phyloP scores from a whole-genome alignment of 2,329 filamentous ascomycete species.

The Penicillium sp. region DNA sequence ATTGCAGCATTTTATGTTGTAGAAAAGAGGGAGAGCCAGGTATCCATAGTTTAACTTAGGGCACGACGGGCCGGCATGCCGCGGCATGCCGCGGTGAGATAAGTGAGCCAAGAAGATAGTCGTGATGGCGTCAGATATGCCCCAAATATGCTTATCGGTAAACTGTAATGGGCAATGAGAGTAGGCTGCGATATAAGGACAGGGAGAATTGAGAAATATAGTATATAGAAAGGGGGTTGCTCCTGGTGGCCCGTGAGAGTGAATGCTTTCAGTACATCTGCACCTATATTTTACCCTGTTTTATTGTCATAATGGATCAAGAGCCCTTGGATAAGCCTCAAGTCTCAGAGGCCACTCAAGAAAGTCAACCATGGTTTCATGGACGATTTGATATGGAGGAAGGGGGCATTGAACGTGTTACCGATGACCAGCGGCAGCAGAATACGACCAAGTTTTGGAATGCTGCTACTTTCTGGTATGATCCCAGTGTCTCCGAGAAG shows the following conservation, averaged over 20 bases:
- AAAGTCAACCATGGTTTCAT: conserved; percentile 11
- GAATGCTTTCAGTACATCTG: background rate
- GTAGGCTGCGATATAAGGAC: background rate
- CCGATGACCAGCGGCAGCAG: conserved; percentile 20
- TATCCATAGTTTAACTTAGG: conserved; percentile 5
- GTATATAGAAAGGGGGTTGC: background rate
- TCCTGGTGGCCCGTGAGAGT: background rate
- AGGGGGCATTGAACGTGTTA: conserved; percentile 23
- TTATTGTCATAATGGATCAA: background rate
- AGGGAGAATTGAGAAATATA: conserved; percentile 3
- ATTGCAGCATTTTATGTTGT: background rate
- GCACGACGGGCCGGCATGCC: conserved; percentile 20
- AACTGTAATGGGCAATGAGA: conserved; percentile 2
- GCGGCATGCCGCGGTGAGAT: conserved; percentile 24
- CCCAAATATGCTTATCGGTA: conserved; percentile 16
- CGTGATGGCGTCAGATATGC: conserved; percentile 19
- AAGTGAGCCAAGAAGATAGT: conserved; percentile 7
- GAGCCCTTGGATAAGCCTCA: background rate
- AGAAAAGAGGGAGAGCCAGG: background rate
- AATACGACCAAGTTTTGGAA: conserved; percentile 25
- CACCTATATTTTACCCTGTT: background rate
- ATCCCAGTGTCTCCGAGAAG: background rate
- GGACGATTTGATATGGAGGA: conserved; percentile 19
- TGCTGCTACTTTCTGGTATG: conserved; percentile 18
- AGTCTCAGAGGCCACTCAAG: background rate